Conservation (phyloP, 2,329 filamentous ascomycete genomes). For the Paecilomyces dactylethromorphus region DNA sequence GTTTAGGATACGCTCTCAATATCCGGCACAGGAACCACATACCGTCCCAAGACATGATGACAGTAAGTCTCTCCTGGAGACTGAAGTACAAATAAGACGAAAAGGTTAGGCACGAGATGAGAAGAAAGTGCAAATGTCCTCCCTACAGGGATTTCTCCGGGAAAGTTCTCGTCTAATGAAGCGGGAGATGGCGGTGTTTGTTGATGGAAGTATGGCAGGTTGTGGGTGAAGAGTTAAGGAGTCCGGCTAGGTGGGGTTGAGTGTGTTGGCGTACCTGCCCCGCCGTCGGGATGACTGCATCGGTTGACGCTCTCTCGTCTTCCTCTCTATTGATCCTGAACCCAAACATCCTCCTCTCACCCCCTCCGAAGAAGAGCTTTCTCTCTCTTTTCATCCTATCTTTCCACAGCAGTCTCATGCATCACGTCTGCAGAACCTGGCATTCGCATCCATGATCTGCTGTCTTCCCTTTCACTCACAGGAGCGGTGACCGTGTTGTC, state of each 20-base stretch:
- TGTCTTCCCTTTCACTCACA: background rate
- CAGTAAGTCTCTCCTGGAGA: conserved; percentile 1
- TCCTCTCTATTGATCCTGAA: background rate
- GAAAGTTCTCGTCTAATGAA: background rate
- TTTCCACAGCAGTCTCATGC: background rate
- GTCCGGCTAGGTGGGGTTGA: background rate
- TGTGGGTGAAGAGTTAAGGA: background rate
- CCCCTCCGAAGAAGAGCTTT: background rate
- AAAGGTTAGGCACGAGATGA: conserved; percentile 1
- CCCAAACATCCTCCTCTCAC: background rate
- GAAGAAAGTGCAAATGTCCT: background rate
- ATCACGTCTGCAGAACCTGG: background rate
- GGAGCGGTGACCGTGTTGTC: background rate
- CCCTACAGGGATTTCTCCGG: background rate
- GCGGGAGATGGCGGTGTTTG: background rate
- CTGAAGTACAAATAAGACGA: conserved; percentile 2
- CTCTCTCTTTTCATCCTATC: background rate
- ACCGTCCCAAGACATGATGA: conserved; percentile 53
- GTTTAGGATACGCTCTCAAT: background rate
- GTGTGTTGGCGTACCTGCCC: background rate
- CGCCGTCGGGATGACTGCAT: background rate
- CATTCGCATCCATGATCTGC: background rate
- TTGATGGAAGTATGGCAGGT: background rate
- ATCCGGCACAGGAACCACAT: conserved; percentile 16
- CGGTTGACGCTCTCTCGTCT: background rate